Evolutionary conservation across 1,284 basidiomycete species (phyloP).

Genomic region (Ganoderma lucidum): DNA sequence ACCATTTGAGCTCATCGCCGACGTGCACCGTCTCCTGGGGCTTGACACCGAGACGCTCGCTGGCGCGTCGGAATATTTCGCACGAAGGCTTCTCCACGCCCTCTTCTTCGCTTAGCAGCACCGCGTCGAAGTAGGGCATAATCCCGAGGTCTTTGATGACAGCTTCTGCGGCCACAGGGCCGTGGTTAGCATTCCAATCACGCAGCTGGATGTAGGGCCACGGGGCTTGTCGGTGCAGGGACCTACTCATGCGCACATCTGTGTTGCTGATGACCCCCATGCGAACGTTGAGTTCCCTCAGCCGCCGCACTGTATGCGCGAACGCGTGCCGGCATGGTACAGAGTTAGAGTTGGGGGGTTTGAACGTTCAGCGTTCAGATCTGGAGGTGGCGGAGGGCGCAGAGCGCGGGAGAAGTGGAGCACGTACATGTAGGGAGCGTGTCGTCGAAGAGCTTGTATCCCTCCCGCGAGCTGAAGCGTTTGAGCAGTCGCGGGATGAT

Average conservation of each 20-base stretch:
- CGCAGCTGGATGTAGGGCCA: not conserved
- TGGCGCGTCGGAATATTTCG: conserved; percentile 63
- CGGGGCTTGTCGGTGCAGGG: not conserved
- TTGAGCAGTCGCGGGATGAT: conserved; percentile 67
- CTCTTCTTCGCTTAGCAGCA: conserved; percentile 71
- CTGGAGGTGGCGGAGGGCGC: not conserved
- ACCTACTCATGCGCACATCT: conserved; percentile 71
- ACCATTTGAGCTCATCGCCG: conserved; percentile 76
- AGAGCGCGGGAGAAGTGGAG: not conserved
- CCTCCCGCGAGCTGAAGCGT: conserved; percentile 73
- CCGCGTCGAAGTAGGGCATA: conserved; percentile 53
- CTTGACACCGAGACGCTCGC: conserved; percentile 39
- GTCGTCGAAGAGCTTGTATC: conserved; percentile 74
- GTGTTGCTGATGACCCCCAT: conserved; percentile 76
- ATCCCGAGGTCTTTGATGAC: conserved; percentile 70
- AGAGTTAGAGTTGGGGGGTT: conserved; percentile 2
- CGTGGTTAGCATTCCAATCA: not conserved
- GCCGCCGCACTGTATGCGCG: conserved; percentile 49
- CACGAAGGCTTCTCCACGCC: conserved; percentile 71
- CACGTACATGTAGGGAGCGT: conserved; percentile 63
- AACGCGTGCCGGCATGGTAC: conserved; percentile 1
- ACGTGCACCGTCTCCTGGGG: conserved; percentile 66
- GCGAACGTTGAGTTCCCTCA: conserved; percentile 54
- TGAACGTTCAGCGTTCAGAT: not conserved
- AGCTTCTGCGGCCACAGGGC: conserved; percentile 35